Conservation (phyloP, 169 alveolate genomes). For the Eimeria necatrix region DNA sequence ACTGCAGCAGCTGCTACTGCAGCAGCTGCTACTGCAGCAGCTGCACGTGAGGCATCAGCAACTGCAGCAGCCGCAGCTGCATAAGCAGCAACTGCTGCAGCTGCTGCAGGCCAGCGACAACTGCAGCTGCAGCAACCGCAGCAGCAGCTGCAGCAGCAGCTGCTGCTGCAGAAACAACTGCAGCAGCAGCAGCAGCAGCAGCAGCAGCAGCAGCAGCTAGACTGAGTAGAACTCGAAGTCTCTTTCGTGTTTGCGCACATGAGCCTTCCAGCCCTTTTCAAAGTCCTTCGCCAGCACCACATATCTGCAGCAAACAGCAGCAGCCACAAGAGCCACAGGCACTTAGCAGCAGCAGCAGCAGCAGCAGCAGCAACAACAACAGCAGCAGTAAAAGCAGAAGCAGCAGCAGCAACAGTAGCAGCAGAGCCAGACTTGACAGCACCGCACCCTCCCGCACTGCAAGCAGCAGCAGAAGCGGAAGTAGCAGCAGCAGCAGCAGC, state of each 20-base stretch:
- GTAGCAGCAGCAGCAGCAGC: conserved; percentile 5
- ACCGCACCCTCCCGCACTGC: neutral
- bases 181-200: neutral
- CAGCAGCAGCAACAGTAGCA: neutral
- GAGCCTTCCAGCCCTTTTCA: conserved; percentile 98
- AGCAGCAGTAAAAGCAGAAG: neutral
- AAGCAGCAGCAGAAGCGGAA: conserved; percentile 29
- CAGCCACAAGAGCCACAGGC: neutral
- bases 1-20: conserved; percentile 37
- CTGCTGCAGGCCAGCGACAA: too few relatives aligned
- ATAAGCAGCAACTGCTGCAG: too few relatives aligned
- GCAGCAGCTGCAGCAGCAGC: neutral
- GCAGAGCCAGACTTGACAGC: neutral
- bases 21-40: conserved; percentile 12
- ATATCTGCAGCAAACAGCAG: conserved; percentile 87
- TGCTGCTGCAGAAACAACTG: conserved; percentile 36
- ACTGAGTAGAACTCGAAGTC: conserved; percentile 95
- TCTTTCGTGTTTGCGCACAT: conserved; percentile 96
- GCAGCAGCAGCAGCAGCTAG: conserved; percentile 51
- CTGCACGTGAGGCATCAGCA: neutral
- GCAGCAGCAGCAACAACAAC: conserved; percentile 5
- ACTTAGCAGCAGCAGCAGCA: neutral
- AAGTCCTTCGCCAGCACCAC: conserved; percentile 97
- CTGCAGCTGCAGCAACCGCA: neutral
- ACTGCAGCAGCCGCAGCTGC: neutral